These are phyloP conservation scores for Talaromyces proteolyticus DNA, from an alignment of 495 filamentous ascomycete genomes.

Conservation along the genomic window DNA sequence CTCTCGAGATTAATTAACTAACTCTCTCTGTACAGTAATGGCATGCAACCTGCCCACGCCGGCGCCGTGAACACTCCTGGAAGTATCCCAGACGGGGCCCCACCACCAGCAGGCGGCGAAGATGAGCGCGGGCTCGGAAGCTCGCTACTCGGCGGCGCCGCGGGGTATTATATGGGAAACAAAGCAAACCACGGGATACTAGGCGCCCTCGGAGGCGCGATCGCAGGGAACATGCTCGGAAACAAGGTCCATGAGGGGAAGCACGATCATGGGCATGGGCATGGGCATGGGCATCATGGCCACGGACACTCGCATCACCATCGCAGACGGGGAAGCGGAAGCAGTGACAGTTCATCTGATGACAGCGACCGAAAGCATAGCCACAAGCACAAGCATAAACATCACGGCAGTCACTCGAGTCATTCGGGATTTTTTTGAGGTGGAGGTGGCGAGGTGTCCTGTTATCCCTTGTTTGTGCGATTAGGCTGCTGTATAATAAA, in stretches of 20 bases:
- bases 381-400: constrained; percentile 8
- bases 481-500: too few species aligned
- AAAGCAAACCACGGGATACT: constrained; percentile 42
- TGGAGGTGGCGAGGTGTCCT: too few species aligned
- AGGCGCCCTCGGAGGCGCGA: constrained; percentile 42
- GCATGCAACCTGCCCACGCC: too few species aligned
- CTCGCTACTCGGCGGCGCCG: constrained; percentile 36
- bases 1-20: too few species aligned
- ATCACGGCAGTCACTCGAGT: constrained; percentile 16
- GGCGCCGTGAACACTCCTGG: too few species aligned
- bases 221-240: constrained; percentile 33
- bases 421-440: too few species aligned
- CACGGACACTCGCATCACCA: too few species aligned
- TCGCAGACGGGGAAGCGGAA: too few species aligned
- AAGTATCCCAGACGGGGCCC: constrained; percentile 46
- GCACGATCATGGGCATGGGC: constrained; percentile 3
- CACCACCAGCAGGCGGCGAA: constrained; percentile 26
- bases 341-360: too few species aligned
- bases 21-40: too few species aligned
- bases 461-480: too few species aligned
- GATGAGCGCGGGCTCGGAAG: constrained; percentile 38
- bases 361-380: background rate
- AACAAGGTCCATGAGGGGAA: constrained; percentile 2
- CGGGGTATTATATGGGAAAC: constrained; percentile 40
- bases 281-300: background rate